A percentile compares a stretch with the other conserved stretches of the same genome.
phyloP scores from a whole-genome alignment of 2,329 filamentous ascomycete genomes.

The Leptographium procerum region DNA sequence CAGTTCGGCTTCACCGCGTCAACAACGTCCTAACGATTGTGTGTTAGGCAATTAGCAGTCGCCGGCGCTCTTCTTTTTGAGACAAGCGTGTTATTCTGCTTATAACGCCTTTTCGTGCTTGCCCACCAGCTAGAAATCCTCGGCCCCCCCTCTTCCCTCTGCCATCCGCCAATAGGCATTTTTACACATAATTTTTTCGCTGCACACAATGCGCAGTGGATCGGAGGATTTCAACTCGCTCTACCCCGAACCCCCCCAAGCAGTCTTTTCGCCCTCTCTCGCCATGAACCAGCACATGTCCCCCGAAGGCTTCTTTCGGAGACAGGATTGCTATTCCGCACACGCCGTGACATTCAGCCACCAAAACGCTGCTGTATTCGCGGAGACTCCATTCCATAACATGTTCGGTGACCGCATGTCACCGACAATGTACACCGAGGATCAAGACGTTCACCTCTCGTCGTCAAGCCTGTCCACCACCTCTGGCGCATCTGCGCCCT shows the following conservation, averaged over 20 bases:
- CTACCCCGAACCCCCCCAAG: conserved; percentile 14
- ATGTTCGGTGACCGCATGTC: conserved; percentile 35
- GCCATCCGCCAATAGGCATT: neutral
- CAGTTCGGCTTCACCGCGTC: neutral
- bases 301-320: conserved; percentile 11
- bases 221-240: conserved; percentile 13
- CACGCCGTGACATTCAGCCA: conserved; percentile 32
- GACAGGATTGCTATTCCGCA: conserved; percentile 15
- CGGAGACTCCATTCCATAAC: conserved; percentile 30
- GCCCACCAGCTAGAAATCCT: neutral
- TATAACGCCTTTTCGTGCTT: neutral
- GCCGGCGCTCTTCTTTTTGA: neutral
- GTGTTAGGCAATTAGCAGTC: neutral
- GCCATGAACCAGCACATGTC: conserved; percentile 11
- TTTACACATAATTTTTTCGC: neutral
- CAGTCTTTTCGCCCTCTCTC: conserved; percentile 10
- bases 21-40: neutral
- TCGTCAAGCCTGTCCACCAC: conserved; percentile 50
- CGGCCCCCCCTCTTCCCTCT: neutral
- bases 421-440: conserved; percentile 38
- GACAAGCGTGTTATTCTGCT: neutral
- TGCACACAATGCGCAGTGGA: conserved; percentile 11
- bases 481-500: conserved; percentile 52
- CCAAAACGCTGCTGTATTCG: conserved; percentile 30
- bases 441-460: conserved; percentile 36